phyloP scores from a whole-genome alignment of 129 eudicot species.

The Rutidosis leptorrhynchoides region DNA sequence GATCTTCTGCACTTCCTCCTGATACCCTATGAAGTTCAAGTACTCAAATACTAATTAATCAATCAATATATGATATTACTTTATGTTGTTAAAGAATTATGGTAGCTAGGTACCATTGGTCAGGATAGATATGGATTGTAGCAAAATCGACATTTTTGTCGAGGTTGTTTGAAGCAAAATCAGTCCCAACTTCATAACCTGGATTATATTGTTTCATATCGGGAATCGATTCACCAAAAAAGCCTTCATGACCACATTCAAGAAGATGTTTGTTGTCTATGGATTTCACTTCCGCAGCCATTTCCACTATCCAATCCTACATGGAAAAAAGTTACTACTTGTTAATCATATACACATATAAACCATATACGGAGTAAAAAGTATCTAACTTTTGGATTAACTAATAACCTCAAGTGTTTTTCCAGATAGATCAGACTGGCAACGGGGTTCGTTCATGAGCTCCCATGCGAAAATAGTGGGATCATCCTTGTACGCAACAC shows the following conservation, averaged over 20 bases:
- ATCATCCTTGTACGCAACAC: slow-evolving; percentile 54
- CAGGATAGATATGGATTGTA: slow-evolving; percentile 48
- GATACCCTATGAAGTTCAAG: slow-evolving; percentile 20
- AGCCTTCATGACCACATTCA: slow-evolving; percentile 44
- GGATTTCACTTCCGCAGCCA: slow-evolving; percentile 47
- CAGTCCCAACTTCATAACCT: slow-evolving; percentile 42
- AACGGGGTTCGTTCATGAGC: slow-evolving; percentile 68
- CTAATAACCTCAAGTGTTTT: slow-evolving; percentile 39
- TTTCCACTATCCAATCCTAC: slow-evolving; percentile 40
- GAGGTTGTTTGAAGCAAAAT: slow-evolving; percentile 36
- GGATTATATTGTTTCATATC: slow-evolving; percentile 37
- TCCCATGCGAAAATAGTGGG: slow-evolving; percentile 65
- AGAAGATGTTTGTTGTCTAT: slow-evolving; percentile 46
- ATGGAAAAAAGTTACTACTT: not conserved
- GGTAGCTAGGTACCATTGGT: slow-evolving; percentile 36
- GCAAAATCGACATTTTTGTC: slow-evolving; percentile 37
- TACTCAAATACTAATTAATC: not conserved
- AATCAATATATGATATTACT: not conserved
- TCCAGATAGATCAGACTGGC: slow-evolving; percentile 52
- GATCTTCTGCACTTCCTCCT: slow-evolving; percentile 22
- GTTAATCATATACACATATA: not conserved
- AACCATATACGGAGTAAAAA: not conserved
- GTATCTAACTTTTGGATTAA: not conserved
- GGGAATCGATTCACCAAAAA: slow-evolving; percentile 38
- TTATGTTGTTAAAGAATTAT: not conserved